Base-by-base conservation (phyloP, 208 protist species). In the Zelonia costaricensis region DNA sequence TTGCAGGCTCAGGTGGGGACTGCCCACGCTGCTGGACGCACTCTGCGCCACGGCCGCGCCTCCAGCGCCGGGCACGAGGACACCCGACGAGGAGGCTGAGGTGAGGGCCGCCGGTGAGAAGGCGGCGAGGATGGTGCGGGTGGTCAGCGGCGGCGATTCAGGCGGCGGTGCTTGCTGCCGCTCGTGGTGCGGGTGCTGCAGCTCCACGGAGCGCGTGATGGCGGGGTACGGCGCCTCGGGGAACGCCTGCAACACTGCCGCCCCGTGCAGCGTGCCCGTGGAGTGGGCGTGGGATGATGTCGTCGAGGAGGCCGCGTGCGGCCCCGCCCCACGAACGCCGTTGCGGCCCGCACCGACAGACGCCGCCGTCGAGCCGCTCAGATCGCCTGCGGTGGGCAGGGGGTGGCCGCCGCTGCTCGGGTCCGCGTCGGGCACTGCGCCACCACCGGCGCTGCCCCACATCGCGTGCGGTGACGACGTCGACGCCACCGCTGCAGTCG, bases 21-120 rank as follows among this genome's bases (percentile, higher is more conserved):
- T 65, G 60, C 60, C 48, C n/a, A 27, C 30, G 40, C 40, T 30
- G 60, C 48, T 65, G 13, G 60, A 57, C 4, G 33, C 35, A 25
- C 60, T 57, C 39, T 44, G 60, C 36, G 60, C 25, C 10, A 23
- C 16, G 31, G 10, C 48, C 15, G 48, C 9, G 10, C 15, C 25
- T 12, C 27, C 48, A 12, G n/a, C 18, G 18, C 25, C 13, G 12
- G 25, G 10, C 7, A 27, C 30, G 15, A 22, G 48, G 15, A 54
- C 12, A 9, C 48, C 48, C 7, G 6, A 18, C 48, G 22, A n/a
- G n/a, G n/a, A n/a, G n/a, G n/a, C n/a, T n/a, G n/a, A n/a, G n/a
- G n/a, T n/a, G n/a, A n/a, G n/a, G n/a, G n/a, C n/a, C n/a, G n/a
- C n/a, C n/a, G n/a, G n/a, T n/a, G n/a, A n/a, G n/a, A n/a, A n/a